Evolutionary conservation across 2,329 filamentous ascomycete genomes (phyloP), one percentile per base, ranked within the genome.

Genomic region (Myotisia sp.): DNA sequence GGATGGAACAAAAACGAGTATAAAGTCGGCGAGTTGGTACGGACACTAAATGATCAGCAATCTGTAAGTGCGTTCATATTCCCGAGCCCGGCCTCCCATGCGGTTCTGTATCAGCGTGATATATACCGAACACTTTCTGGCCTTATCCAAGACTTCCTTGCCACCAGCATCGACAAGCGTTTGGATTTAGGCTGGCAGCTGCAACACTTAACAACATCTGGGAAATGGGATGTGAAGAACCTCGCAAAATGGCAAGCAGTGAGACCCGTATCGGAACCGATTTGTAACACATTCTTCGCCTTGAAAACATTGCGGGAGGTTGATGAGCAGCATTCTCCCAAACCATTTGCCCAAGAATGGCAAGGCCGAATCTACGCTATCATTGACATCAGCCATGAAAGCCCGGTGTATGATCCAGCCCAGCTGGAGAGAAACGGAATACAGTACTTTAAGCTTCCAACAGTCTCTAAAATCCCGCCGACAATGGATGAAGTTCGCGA

Each of bases 221-320:
- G 86, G 3, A 95, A 95, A 60, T 95, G 87, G 87, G 87, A 94
- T 50, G 84, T 95, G 45, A 95, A 95, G 61, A 95, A 95, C 49
- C 67, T 94, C 7, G 75, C 71, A 39, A 95, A 95, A 52, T 95
- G 87, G 87, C 71, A 82, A 54, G 74, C 74, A 12, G 79, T 92
- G 1, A 58, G 64, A 1, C 80, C 85, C 0, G 81, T 92, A 1
- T 92, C 82, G 0, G 67, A 70, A 1, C 75, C 78, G 3, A 90
- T 95, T 39, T 81, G 71, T 0, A 73, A 74, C 9, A 65, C 85
- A 3, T 94, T 94, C 52, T 75, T 82, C 17, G 86, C 84, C 2
- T 79, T 94, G 69, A 94, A 95, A 59, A 95, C 90, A 0, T 68
- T 95, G 13, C 74, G 87, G 21, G 85, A 94, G 55, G 80, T 85